Evolutionary conservation across 768 basidiomycete genomes (phyloP).

Genomic region (Artomyces pyxidatus): DNA sequence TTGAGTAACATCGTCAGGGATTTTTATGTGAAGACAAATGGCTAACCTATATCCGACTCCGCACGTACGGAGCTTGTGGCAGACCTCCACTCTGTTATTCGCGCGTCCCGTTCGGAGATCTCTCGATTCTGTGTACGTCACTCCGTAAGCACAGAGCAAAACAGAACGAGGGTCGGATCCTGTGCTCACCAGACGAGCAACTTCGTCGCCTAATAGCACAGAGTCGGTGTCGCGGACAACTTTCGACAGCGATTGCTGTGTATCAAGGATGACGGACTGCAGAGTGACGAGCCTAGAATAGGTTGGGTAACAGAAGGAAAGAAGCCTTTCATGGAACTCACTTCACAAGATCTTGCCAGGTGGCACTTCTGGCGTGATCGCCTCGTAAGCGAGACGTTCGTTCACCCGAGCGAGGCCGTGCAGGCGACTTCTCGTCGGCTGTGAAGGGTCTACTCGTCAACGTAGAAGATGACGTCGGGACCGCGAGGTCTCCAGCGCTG

Average conservation of each 20-base stretch:
- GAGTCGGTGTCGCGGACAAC: slow-evolving; percentile 41
- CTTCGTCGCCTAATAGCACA: slow-evolving; percentile 26
- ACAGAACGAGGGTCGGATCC: neutral
- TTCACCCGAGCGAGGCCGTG: neutral
- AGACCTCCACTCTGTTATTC: slow-evolving; percentile 33
- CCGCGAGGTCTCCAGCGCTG: slow-evolving; percentile 20
- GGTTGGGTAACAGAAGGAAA: neutral
- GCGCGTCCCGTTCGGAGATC: slow-evolving; percentile 54
- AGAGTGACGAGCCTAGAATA: slow-evolving; percentile 41
- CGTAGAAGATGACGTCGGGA: slow-evolving; percentile 3
- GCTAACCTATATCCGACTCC: slow-evolving; percentile 35
- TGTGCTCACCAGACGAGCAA: slow-evolving; percentile 4
- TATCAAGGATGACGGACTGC: slow-evolving; percentile 45
- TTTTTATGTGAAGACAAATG: no score
- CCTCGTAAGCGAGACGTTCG: slow-evolving; percentile 12
- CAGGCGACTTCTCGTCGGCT: neutral
- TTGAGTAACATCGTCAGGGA: no score
- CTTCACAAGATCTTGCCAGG: slow-evolving; percentile 67
- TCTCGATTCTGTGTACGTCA: slow-evolving; percentile 51
- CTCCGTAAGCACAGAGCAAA: slow-evolving; percentile 13
- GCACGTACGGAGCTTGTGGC: slow-evolving; percentile 15
- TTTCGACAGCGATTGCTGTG: slow-evolving; percentile 39
- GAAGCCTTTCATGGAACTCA: slow-evolving; percentile 26
- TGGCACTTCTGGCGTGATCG: slow-evolving; percentile 37
- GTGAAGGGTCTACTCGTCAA: neutral